Conservation (phyloP, 495 filamentous ascomycete species). For the Pseudoneurospora amorphoporcata region DNA sequence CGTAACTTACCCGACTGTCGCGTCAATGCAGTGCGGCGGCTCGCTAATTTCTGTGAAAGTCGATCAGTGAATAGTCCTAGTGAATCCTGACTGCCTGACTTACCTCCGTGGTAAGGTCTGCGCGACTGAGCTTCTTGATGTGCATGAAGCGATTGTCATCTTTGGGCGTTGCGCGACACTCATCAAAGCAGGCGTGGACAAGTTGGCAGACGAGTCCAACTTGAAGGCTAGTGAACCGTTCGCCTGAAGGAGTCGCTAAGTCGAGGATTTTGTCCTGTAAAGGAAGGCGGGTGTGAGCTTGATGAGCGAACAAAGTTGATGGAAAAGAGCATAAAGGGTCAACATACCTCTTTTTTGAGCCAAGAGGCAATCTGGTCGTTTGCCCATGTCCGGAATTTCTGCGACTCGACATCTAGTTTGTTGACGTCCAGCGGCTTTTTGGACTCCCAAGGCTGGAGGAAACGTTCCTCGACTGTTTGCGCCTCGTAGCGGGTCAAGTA, state of each 20-base stretch:
- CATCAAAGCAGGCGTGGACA: neutral
- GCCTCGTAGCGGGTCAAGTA: neutral
- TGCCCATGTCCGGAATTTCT: neutral
- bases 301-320: neutral
- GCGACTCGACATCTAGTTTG: neutral
- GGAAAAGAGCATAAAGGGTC: neutral
- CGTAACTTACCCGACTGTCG: neutral
- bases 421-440: neutral
- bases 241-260: neutral
- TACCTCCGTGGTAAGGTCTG: neutral
- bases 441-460: neutral
- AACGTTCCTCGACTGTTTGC: neutral
- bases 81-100: neutral
- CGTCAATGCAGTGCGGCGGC: neutral
- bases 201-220: neutral
- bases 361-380: neutral
- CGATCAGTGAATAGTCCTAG: neutral
- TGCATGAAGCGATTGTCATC: neutral
- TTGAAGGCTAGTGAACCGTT: neutral
- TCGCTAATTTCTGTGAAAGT: neutral
- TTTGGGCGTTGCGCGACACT: neutral
- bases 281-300: neutral
- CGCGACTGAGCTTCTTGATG: neutral
- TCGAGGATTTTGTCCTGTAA: neutral
- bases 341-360: neutral